Evolutionary conservation across 2,329 filamentous ascomycete species (phyloP), one percentile per base, ranked within the genome.

Genomic region (Ambrosiella cleistominuta): DNA sequence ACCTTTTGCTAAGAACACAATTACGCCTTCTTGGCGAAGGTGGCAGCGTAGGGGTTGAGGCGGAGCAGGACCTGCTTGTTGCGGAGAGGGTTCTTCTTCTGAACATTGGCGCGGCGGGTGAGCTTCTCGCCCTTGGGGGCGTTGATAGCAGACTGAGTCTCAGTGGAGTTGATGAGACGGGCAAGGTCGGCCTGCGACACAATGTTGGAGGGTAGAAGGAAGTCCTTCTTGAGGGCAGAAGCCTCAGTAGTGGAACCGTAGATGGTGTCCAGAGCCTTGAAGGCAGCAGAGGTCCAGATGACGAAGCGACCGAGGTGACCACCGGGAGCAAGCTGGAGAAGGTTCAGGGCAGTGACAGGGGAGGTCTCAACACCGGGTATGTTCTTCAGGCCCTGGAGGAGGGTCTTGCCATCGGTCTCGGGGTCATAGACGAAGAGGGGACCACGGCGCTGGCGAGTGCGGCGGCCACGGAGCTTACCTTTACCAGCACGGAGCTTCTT

Each of bases 31-130:
- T 94, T 88, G 67, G 83, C 78, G 77, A 94, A 98, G 63, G 87
- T 83, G 67, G 85, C 79, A 66, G 93, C 91, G 77, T 98, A 98
- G 64, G 93, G 93, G 85, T 98, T 98, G 74, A 98, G 86, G 69
- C 93, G 86, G 71, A 98, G 86, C 75, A 96, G 82, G 66, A 98
- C 86, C 82, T 97, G 93, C 83, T 89, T 95, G 86, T 98, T 98
- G 77, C 80, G 81, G 67, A 98, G 89, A 70, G 93, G 93, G 83
- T 98, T 98, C 90, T 97, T 97, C 89, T 98, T 98, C 83, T 96
- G 91, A 66, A 95, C 88, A 70, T 80, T 76, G 66, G 79, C 76
- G 71, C 93, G 88, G 83, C 96, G 96, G 75, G 89, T 94, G 70
- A 83, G 76, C 70, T 88, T 82, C 67, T 85, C 82, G 68, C 93